Evolutionary conservation across 306 rosid species (phyloP), one percentile per base, ranked within the genome.

Genomic region (Vigna unguiculata): DNA sequence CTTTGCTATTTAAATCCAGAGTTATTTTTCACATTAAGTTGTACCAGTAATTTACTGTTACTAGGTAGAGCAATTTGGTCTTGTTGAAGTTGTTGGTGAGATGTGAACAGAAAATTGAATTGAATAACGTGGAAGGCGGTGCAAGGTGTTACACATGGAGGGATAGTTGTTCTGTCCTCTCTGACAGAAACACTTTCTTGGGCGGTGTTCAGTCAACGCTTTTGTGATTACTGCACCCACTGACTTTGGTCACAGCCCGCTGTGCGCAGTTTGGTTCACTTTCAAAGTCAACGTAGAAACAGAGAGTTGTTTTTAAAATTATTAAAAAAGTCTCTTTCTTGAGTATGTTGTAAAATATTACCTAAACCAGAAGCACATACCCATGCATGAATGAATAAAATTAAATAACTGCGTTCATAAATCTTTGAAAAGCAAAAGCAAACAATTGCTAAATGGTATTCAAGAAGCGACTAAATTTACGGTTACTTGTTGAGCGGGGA

Each of bases 161-260:
- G 28, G 74, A 34, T 67, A 1, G 73, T 73, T 13, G 76, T 30
- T 2, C 12, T 55, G 84, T 32, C 72, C 60, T 80, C 52, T 81
- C 74, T 82, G 86, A 78, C 75, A 36, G 5, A 11, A 24, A 21
- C 58, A 22, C 16, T 13, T 38, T 72, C 66, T 5, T 34, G 43
- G 13, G 25, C 28, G 3, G 25, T 70, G 74, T 16, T 19, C 43
- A 61, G 91, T 86, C 90, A 87, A 90, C 90, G 69, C 86, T 79
- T 78, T 66, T 62, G 36, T 74, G 86, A 67, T 79, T 83, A 81
- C 49, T 60, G 64, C 71, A 70, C 41, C 25, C 16, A 43, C 48
- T 5, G 5, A 41, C 15, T 20, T 12, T 16, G 12, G 15, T 52
- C 30, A 40, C 68, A 17, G 30, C 0, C 13, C 34, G 22, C 41